phyloP scores from a whole-genome alignment of 2,329 filamentous ascomycete species.

The Penicillium oxalicum region DNA sequence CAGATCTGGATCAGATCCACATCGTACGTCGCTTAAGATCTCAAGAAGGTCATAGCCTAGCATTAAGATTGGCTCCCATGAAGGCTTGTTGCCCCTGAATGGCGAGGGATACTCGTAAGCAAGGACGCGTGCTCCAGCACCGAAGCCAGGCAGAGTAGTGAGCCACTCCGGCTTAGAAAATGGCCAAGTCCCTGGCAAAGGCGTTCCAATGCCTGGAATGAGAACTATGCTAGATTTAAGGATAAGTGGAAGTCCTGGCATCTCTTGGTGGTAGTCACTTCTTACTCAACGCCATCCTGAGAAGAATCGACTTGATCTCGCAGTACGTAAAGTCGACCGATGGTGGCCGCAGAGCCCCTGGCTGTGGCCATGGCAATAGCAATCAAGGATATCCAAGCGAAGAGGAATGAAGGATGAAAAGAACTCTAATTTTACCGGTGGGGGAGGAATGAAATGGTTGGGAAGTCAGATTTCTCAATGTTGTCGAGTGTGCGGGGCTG shows the following conservation, averaged over 20 bases:
- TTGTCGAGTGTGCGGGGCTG: not conserved
- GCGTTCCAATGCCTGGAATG: not conserved
- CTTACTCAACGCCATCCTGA: not conserved
- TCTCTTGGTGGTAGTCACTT: not conserved
- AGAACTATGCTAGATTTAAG: not conserved
- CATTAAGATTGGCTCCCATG: not conserved
- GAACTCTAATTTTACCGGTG: not conserved
- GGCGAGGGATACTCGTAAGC: not conserved
- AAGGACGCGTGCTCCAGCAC: not conserved
- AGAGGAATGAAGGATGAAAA: not conserved
- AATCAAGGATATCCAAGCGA: not conserved
- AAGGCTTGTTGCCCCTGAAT: not conserved
- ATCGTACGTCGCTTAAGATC: not conserved
- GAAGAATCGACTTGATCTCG: not conserved
- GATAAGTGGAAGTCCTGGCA: not conserved
- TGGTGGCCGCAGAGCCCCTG: not conserved
- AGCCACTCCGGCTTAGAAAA: not conserved
- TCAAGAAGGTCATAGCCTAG: not conserved
- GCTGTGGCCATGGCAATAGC: not conserved
- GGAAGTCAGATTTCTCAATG: not conserved
- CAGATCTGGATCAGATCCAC: not conserved
- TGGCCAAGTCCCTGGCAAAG: not conserved
- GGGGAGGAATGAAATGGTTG: not conserved
- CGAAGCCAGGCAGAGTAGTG: slow-evolving; percentile 1
- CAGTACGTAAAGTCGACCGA: not conserved